phyloP scores from a whole-genome alignment of 148 eudicot genomes.

The Fagopyrum homotropicum region DNA sequence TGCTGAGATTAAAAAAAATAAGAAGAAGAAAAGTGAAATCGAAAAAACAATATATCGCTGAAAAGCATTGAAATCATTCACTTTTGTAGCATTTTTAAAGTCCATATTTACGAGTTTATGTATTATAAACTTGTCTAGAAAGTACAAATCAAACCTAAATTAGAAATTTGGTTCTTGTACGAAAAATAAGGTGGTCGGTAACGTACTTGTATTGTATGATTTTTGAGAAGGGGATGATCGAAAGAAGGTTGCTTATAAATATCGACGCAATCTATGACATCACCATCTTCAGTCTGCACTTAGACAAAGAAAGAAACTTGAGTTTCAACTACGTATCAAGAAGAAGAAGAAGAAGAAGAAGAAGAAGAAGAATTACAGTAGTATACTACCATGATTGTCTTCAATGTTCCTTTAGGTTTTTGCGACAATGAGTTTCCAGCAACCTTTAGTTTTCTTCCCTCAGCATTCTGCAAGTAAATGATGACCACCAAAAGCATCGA shows the following conservation, averaged over 20 bases:
- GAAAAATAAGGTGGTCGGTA: not conserved
- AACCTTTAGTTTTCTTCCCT: not conserved
- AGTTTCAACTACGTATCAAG: not conserved
- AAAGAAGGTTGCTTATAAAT: not conserved
- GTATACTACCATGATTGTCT: not conserved
- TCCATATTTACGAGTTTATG: too few species aligned
- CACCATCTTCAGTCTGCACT: not conserved
- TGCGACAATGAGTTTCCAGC: not conserved
- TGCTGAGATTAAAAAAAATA: too few species aligned
- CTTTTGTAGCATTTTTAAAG: too few species aligned
- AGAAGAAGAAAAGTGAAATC: too few species aligned
- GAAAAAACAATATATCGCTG: too few species aligned
- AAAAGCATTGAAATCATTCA: too few species aligned
- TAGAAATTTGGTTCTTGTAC: too few species aligned
- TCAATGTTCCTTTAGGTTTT: not conserved
- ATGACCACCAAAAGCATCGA: not conserved
- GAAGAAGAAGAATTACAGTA: not conserved
- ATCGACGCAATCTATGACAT: constrained; percentile 2
- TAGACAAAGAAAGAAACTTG: not conserved
- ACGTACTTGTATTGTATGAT: constrained; percentile 1
- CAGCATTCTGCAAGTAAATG: not conserved
- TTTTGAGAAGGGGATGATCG: constrained; percentile 2
- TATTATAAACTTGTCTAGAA: too few species aligned
- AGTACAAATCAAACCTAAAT: too few species aligned
- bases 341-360: not conserved